These are phyloP conservation scores for Cryphonectria japonica DNA, from an alignment of 2,329 filamentous ascomycete species.

Conservation along the genomic window DNA sequence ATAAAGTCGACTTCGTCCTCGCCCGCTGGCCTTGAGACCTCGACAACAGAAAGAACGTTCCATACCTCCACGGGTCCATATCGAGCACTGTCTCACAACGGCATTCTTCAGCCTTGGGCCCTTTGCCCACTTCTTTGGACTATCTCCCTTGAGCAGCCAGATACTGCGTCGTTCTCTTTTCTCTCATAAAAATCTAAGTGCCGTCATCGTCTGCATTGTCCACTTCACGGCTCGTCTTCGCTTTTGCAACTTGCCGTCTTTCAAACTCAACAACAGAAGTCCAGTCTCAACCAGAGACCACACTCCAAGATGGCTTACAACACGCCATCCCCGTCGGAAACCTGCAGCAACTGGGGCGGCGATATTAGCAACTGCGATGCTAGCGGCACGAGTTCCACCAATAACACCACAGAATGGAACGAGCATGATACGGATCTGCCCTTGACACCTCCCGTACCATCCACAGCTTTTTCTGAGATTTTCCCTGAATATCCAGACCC, in stretches of 20 bases:
- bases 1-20: slow-evolving; percentile 19
- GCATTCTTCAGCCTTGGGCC: slow-evolving; percentile 11
- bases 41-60: slow-evolving; percentile 12
- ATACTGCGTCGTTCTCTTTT: neutral
- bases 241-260: neutral
- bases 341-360: slow-evolving; percentile 19
- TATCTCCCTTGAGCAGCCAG: slow-evolving; percentile 5
- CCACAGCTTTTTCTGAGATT: neutral
- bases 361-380: slow-evolving; percentile 9
- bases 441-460: neutral
- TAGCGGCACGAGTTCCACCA: slow-evolving; percentile 10
- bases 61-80: slow-evolving; percentile 9
- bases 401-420: neutral
- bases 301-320: slow-evolving; percentile 7
- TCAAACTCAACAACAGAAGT: neutral
- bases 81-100: slow-evolving; percentile 14
- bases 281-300: no score
- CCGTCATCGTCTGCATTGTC: neutral
- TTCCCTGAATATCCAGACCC: neutral
- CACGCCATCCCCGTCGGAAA: slow-evolving; percentile 18
- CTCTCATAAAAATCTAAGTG: neutral
- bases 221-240: slow-evolving; percentile 5
- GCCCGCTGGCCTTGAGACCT: slow-evolving; percentile 17
- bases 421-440: neutral
- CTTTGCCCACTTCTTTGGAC: slow-evolving; percentile 13